Conservation (phyloP, 106 monocot genomes). For the Acorus calamus region DNA sequence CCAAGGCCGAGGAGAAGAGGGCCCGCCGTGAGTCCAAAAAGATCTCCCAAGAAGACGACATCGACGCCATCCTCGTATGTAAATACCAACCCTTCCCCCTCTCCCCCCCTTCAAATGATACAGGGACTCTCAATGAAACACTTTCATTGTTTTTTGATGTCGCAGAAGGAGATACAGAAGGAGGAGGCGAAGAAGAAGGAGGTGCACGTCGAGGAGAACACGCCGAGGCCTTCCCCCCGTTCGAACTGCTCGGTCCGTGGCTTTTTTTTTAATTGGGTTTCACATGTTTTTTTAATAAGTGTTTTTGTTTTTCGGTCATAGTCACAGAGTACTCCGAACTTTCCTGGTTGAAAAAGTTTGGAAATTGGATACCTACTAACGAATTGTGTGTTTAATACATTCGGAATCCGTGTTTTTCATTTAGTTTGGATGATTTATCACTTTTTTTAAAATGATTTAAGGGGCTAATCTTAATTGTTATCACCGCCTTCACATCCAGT, state of each 20-base stretch:
- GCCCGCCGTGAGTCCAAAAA: conserved; percentile 76
- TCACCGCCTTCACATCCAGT: no score
- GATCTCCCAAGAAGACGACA: conserved; percentile 89
- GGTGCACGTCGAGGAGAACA: conserved; percentile 85
- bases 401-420: no score
- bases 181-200: conserved; percentile 99
- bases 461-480: no score
- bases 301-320: no score
- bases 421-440: no score
- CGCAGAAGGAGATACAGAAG: conserved; percentile 82
- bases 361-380: no score
- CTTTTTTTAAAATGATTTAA: no score
- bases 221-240: conserved; percentile 82
- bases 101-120: not conserved
- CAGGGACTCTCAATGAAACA: not conserved
- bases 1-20: conserved; percentile 86
- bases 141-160: conserved; percentile 1
- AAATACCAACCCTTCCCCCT: not conserved
- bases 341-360: no score
- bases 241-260: conserved; percentile 66
- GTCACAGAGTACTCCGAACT: no score
- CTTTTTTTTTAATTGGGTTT: not conserved
- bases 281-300: conserved; percentile 3
- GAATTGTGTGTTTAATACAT: no score
- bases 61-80: conserved; percentile 87